phyloP scores from a whole-genome alignment of 225 moss, liverwort and hornwort species.

The Antitrichia curtipendula region DNA sequence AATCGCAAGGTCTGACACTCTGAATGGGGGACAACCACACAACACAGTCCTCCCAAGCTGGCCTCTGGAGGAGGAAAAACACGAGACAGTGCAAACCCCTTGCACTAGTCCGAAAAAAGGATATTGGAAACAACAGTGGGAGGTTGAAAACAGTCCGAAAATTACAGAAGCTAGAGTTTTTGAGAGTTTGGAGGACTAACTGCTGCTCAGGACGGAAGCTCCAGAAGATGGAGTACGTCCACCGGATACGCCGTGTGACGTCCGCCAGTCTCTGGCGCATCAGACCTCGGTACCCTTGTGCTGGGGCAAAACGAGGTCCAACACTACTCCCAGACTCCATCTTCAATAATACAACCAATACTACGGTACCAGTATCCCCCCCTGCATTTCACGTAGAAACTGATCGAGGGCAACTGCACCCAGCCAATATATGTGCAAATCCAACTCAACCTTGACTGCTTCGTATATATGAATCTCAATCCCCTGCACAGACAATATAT shows the following conservation, averaged over 20 bases:
- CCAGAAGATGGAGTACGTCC: slow-evolving; percentile 83
- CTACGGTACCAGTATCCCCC: not conserved
- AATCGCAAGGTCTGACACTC: not conserved
- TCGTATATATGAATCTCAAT: not conserved
- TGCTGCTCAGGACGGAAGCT: slow-evolving; percentile 16
- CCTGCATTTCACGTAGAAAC: not conserved
- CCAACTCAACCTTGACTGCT: not conserved
- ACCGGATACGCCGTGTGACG: slow-evolving; percentile 37
- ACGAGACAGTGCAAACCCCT: no score
- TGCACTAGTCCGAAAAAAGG: not conserved
- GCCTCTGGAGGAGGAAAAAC: no score
- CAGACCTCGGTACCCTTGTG: not conserved
- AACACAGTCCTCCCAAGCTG: no score
- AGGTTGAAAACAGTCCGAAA: not conserved
- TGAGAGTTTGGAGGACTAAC: slow-evolving; percentile 4
- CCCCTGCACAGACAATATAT: not conserved
- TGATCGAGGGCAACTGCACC: not conserved
- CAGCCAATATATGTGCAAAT: not conserved
- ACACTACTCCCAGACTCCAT: not conserved
- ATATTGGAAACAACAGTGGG: not conserved
- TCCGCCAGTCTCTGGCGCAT: slow-evolving; percentile 29
- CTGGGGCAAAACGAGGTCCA: not conserved
- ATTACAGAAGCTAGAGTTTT: not conserved
- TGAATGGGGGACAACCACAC: no score
- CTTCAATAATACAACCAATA: not conserved